Evolutionary conservation across 768 basidiomycete species (phyloP).

Genomic region (Xerocomus brunneocitrinus): DNA sequence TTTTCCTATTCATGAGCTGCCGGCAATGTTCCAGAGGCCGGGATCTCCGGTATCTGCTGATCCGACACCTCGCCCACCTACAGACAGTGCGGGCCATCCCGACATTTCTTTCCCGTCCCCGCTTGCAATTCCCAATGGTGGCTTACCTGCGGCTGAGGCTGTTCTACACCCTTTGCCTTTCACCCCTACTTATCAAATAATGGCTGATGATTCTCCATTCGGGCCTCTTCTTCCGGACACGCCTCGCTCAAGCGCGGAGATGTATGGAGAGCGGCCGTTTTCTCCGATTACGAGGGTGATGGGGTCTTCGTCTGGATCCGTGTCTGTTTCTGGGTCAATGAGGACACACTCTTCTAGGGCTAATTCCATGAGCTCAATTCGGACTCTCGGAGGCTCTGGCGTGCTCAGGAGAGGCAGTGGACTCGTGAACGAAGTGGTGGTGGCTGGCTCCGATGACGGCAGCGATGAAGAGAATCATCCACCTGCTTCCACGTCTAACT

Average conservation of each 20-base stretch:
- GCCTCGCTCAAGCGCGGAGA: constrained; percentile 24
- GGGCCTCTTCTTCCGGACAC: constrained; percentile 30
- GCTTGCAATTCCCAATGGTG: constrained; percentile 9
- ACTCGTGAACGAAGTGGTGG: constrained; percentile 14
- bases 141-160: not conserved
- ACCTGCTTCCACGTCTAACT: not conserved
- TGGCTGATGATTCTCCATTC: constrained; percentile 27
- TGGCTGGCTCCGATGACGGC: not conserved
- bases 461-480: constrained; percentile 1
- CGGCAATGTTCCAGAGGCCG: constrained; percentile 1
- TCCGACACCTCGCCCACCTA: not conserved
- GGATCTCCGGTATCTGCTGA: not conserved
- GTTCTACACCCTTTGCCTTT: constrained; percentile 9
- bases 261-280: constrained; percentile 26
- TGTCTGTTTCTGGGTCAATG: constrained; percentile 2
- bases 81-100: not conserved
- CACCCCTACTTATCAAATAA: constrained; percentile 15
- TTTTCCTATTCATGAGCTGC: constrained; percentile 1
- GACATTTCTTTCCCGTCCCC: constrained; percentile 4
- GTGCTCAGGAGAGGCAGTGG: constrained; percentile 13
- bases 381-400: constrained; percentile 6
- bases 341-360: constrained; percentile 7
- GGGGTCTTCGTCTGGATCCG: constrained; percentile 12
- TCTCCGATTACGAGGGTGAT: constrained; percentile 24
- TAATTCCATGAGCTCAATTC: constrained; percentile 10